Percentiles rank a stretch among this genome's conserved stretches.
Conservation (phyloP, 352 stramenopile species). For the Phytopythium litorale region DNA sequence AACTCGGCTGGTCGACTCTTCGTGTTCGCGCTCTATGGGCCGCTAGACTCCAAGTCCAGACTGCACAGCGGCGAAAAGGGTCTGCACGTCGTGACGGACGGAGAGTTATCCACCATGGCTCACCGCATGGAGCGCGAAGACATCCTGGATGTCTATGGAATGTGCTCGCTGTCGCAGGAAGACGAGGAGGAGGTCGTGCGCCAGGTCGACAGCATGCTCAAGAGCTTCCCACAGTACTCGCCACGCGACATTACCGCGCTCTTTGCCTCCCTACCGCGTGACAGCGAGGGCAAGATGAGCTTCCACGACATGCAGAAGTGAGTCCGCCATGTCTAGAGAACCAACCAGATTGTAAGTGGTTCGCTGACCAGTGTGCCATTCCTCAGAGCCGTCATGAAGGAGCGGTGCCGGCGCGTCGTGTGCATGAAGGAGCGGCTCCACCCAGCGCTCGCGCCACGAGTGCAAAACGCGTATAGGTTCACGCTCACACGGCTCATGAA, state of each 20-base stretch:
- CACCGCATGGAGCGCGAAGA: constrained; percentile 76
- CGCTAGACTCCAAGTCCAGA: constrained; percentile 51
- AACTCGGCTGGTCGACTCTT: constrained; percentile 75
- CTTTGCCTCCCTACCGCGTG: constrained; percentile 39
- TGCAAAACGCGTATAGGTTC: constrained; percentile 49
- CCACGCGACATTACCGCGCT: constrained; percentile 54
- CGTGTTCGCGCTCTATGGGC: constrained; percentile 79
- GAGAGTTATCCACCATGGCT: constrained; percentile 77
- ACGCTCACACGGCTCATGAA: constrained; percentile 38
- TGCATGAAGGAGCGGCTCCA: constrained; percentile 72
- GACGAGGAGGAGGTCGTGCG: constrained; percentile 73
- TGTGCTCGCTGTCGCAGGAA: constrained; percentile 57
- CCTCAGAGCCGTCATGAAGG: constrained; percentile 42
- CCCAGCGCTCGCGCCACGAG: constrained; percentile 33
- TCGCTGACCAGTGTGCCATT: not conserved
- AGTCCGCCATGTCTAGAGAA: constrained; percentile 7
- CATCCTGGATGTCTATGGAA: constrained; percentile 68
- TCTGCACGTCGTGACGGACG: constrained; percentile 62
- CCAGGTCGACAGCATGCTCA: constrained; percentile 63
- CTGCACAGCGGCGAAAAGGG: constrained; percentile 58
- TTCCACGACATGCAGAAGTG: constrained; percentile 84
- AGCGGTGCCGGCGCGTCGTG: constrained; percentile 53
- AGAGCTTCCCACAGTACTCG: constrained; percentile 64
- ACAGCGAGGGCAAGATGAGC: constrained; percentile 38
- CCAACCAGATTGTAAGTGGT: not conserved